Evolutionary conservation across 495 filamentous ascomycete species (phyloP).

Genomic region (Oidiodendron maius): DNA sequence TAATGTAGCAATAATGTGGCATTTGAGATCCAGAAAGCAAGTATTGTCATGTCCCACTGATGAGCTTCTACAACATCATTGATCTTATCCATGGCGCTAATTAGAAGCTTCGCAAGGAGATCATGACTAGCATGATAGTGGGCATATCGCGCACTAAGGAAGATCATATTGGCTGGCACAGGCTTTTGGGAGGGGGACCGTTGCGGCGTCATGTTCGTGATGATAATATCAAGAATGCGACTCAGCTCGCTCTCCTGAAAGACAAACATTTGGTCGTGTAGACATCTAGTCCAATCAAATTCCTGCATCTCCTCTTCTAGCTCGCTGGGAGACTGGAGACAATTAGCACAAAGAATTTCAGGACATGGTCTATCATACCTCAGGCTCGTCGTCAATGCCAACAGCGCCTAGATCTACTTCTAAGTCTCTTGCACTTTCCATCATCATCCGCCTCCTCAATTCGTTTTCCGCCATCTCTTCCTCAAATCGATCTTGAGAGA

Average conservation of each 20-base stretch:
- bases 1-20: conserved; percentile 93
- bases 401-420: conserved; percentile 96
- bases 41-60: conserved; percentile 99
- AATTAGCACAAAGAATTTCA: conserved; percentile 19
- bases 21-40: conserved; percentile 99
- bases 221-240: conserved; percentile 87
- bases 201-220: conserved; percentile 97
- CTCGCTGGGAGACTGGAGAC: conserved; percentile 65
- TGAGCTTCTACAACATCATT: conserved; percentile 89
- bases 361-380: conserved; percentile 50
- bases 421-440: conserved; percentile 96
- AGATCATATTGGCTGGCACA: conserved; percentile 94
- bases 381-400: conserved; percentile 91
- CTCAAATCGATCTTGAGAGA: conserved; percentile 91
- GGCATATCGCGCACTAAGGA: conserved; percentile 90
- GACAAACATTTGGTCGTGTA: conserved; percentile 99
- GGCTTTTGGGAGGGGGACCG: conserved; percentile 94
- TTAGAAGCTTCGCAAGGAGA: conserved; percentile 70
- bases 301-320: conserved; percentile 86
- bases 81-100: conserved; percentile 90
- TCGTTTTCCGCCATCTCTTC: conserved; percentile 97
- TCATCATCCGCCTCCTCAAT: conserved; percentile 96
- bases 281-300: conserved; percentile 93
- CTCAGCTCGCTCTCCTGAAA: conserved; percentile 93
- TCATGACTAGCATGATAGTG: conserved; percentile 92